These are phyloP conservation scores for Firmiana major DNA, from an alignment of 345 rosid species.

Conservation along the genomic window DNA sequence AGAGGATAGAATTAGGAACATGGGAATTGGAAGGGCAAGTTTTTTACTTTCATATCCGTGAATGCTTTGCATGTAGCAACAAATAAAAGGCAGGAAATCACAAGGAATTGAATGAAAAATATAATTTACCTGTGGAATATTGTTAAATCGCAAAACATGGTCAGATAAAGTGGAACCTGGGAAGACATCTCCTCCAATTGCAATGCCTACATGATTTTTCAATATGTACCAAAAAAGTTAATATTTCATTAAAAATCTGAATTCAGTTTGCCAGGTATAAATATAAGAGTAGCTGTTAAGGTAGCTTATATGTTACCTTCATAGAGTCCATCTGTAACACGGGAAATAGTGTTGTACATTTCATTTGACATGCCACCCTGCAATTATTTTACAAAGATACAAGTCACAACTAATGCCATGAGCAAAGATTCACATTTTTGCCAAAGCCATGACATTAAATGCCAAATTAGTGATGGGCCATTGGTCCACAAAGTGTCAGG, in stretches of 20 bases:
- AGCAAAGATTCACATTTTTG: neutral
- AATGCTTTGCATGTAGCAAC: neutral
- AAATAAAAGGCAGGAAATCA: neutral
- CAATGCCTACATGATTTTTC: conserved; percentile 61
- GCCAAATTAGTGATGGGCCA: conserved; percentile 2
- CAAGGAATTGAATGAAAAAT: neutral
- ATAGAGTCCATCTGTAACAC: conserved; percentile 93
- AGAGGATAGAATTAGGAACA: too few species aligned
- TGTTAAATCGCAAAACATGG: conserved; percentile 87
- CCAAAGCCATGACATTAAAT: conserved; percentile 1
- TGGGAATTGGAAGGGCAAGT: neutral
- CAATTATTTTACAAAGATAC: conserved; percentile 20
- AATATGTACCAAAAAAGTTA: conserved; percentile 12
- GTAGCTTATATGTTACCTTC: conserved; percentile 52
- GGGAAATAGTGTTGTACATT: conserved; percentile 83
- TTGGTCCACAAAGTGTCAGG: neutral
- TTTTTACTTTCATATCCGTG: neutral
- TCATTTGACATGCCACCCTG: conserved; percentile 99
- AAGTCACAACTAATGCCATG: neutral
- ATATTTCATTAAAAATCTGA: conserved; percentile 6
- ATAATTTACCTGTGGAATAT: conserved; percentile 79
- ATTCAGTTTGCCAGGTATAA: neutral
- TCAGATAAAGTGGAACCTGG: conserved; percentile 95
- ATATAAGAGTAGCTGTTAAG: neutral
- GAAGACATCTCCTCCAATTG: conserved; percentile 98